phyloP scores from a whole-genome alignment of 495 filamentous ascomycete species.

The Pseudotulostoma volvatum region DNA sequence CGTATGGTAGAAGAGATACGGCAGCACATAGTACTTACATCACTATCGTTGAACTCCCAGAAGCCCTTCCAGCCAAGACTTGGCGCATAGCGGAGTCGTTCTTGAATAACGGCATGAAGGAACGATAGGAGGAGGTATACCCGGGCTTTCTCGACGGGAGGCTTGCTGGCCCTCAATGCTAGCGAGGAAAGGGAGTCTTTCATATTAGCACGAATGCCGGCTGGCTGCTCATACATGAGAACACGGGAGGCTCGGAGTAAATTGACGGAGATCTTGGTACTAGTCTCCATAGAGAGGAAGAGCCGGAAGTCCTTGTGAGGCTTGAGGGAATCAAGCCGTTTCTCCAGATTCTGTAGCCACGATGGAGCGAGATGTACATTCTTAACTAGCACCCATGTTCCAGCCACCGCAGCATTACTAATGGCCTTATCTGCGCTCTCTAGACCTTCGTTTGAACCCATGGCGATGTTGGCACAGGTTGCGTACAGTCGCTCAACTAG shows the following conservation, averaged over 20 bases:
- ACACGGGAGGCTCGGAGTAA: slow-evolving; percentile 83
- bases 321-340: slow-evolving; percentile 86
- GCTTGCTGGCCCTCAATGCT: slow-evolving; percentile 56
- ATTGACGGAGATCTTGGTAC: slow-evolving; percentile 93
- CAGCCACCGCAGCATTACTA: slow-evolving; percentile 76
- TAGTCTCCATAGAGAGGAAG: slow-evolving; percentile 96
- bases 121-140: slow-evolving; percentile 87
- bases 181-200: slow-evolving; percentile 84
- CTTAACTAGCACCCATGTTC: slow-evolving; percentile 95
- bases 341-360: slow-evolving; percentile 94
- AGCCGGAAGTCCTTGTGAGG: slow-evolving; percentile 87
- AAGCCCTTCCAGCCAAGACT: slow-evolving; percentile 95
- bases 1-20: slow-evolving; percentile 1
- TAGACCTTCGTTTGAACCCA: slow-evolving; percentile 91
- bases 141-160: slow-evolving; percentile 79
- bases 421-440: slow-evolving; percentile 91
- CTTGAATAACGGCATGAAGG: slow-evolving; percentile 90
- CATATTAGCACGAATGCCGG: slow-evolving; percentile 95
- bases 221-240: slow-evolving; percentile 96
- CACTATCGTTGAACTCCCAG: slow-evolving; percentile 99
- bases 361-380: slow-evolving; percentile 93
- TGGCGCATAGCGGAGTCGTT: slow-evolving; percentile 86
- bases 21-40: slow-evolving; percentile 45
- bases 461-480: slow-evolving; percentile 89
- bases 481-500: slow-evolving; percentile 69